Evolutionary conservation across 768 basidiomycete species (phyloP).

Genomic region (Psilocybe cyanescens): DNA sequence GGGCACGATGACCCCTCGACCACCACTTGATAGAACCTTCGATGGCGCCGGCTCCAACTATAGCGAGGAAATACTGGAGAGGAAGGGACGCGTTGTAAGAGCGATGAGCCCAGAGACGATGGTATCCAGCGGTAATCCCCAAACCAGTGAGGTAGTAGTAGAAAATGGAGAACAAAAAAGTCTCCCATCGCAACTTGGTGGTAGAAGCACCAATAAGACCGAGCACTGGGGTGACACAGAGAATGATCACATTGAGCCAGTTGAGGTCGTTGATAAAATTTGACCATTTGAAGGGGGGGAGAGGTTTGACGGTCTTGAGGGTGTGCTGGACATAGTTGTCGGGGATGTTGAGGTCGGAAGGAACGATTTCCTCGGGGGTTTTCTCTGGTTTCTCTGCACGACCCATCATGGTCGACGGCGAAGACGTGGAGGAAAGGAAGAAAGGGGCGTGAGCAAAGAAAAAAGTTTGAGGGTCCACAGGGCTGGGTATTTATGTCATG

Average conservation of each 20-base stretch:
- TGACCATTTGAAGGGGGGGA: conserved; percentile 68
- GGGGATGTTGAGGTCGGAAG: conserved; percentile 64
- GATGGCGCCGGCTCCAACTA: conserved; percentile 89
- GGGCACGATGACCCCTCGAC: conserved; percentile 96
- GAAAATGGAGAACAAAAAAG: conserved; percentile 53
- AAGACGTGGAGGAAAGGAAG: conserved; percentile 14
- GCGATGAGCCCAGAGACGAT: conserved; percentile 96
- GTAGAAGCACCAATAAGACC: conserved; percentile 74
- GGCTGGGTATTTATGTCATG: conserved; percentile 25
- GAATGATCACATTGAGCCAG: conserved; percentile 76
- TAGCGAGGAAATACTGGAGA: conserved; percentile 83
- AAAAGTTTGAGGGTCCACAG: conserved; percentile 10
- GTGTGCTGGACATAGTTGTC: conserved; percentile 86
- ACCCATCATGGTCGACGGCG: conserved; percentile 13
- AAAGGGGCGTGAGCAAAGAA: conserved; percentile 13
- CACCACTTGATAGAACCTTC: conserved; percentile 99
- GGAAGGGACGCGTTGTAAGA: conserved; percentile 90
- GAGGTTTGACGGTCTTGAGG: conserved; percentile 65
- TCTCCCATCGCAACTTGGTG: conserved; percentile 73
- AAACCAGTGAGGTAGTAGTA: conserved; percentile 62
- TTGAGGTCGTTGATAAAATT: conserved; percentile 68
- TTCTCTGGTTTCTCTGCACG: conserved; percentile 6
- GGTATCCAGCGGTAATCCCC: conserved; percentile 94
- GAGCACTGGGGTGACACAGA: conserved; percentile 74
- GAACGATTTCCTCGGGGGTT: conserved; percentile 31